Conservation (phyloP, 2,329 filamentous ascomycete genomes). For the Aspergillus novofumigatus region DNA sequence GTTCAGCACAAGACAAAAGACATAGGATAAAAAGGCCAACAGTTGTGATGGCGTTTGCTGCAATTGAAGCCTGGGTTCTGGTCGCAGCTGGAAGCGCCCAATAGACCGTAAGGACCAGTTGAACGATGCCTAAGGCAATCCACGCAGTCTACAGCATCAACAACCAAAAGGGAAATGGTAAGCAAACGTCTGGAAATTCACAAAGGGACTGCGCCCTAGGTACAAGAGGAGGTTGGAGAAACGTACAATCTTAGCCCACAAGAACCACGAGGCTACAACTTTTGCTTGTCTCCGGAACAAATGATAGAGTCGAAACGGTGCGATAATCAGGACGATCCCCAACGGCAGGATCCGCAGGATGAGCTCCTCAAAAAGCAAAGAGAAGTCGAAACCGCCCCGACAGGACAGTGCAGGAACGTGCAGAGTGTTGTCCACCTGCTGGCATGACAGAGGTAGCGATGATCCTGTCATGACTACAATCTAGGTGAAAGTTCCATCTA, state of each 20-base stretch:
- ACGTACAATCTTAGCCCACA: conserved; percentile 36
- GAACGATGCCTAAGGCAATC: conserved; percentile 29
- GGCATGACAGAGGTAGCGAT: conserved; percentile 24
- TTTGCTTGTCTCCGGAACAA: conserved; percentile 33
- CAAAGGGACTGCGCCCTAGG: neutral
- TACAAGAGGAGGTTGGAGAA: neutral
- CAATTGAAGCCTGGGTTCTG: conserved; percentile 33
- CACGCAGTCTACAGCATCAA: conserved; percentile 24
- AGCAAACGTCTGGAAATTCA: neutral
- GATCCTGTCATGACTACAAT: conserved; percentile 25
- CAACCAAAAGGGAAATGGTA: conserved; percentile 4
- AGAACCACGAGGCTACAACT: conserved; percentile 28
- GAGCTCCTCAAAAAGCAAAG: conserved; percentile 44
- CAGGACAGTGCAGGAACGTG: conserved; percentile 31
- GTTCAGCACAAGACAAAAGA: conserved; percentile 46
- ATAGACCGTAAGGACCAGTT: conserved; percentile 35
- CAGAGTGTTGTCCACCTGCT: conserved; percentile 33
- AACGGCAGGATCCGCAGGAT: conserved; percentile 37
- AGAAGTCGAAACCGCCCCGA: conserved; percentile 43
- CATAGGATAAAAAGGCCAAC: conserved; percentile 29
- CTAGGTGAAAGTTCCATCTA: conserved; percentile 11
- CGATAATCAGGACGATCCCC: conserved; percentile 31
- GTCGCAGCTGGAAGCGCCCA: conserved; percentile 31
- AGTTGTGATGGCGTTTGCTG: conserved; percentile 28
- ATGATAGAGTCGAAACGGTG: conserved; percentile 33